Evolutionary conservation across 192 early-diverging fungal genomes (phyloP).

Genomic region (Rhizophagus sp.): DNA sequence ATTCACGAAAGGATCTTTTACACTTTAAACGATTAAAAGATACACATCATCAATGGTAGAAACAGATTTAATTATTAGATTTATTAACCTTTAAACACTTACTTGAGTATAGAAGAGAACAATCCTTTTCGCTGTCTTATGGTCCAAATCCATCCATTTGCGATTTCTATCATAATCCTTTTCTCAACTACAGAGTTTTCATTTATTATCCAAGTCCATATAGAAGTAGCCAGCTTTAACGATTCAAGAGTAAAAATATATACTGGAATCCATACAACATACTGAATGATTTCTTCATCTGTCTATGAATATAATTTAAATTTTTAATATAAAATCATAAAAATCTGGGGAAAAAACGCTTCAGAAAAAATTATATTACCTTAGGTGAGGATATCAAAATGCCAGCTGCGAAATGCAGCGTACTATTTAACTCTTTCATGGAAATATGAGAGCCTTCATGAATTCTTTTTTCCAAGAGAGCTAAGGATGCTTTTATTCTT

Average conservation of each 20-base stretch:
- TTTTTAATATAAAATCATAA: neutral
- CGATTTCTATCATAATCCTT: constrained; percentile 82
- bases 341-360: too few species aligned
- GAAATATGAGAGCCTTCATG: constrained; percentile 32
- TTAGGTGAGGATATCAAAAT: constrained; percentile 43
- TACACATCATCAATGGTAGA: neutral
- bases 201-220: constrained; percentile 91
- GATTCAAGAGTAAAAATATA: constrained; percentile 74
- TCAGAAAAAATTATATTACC: constrained; percentile 14
- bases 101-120: constrained; percentile 63
- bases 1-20: constrained; percentile 79
- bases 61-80: neutral
- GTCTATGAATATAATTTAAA: constrained; percentile 35
- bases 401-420: constrained; percentile 58
- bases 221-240: constrained; percentile 78
- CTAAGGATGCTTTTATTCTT: constrained; percentile 1
- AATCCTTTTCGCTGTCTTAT: constrained; percentile 78
- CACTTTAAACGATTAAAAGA: constrained; percentile 33
- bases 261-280: constrained; percentile 87
- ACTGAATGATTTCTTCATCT: constrained; percentile 75
- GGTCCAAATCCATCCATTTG: constrained; percentile 82
- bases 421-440: constrained; percentile 49
- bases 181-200: constrained; percentile 72
- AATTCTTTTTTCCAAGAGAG: neutral
- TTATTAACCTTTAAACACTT: constrained; percentile 13